phyloP scores from a whole-genome alignment of 495 filamentous ascomycete species.

The Aspergillus incahuasiensis region DNA sequence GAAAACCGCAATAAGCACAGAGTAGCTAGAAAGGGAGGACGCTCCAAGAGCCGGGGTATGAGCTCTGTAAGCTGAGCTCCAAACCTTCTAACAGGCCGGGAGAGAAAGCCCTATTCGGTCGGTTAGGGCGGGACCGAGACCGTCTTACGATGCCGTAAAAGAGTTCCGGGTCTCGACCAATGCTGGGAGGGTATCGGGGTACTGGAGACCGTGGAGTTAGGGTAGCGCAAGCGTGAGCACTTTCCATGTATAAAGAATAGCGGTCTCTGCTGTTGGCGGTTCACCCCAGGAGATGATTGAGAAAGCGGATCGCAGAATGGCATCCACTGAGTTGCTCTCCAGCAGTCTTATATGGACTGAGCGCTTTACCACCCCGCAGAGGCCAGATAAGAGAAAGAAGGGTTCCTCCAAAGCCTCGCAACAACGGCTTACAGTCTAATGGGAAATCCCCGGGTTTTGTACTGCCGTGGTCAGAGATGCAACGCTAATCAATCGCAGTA shows the following conservation, averaged over 20 bases:
- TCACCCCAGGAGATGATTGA: conserved; percentile 2
- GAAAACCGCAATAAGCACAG: neutral
- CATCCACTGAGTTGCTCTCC: neutral
- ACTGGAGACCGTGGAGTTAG: conserved; percentile 12
- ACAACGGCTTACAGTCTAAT: neutral
- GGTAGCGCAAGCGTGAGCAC: conserved; percentile 10
- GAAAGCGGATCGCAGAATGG: neutral
- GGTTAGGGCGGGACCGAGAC: neutral
- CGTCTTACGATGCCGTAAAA: neutral
- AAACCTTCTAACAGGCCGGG: neutral
- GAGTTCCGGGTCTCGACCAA: neutral
- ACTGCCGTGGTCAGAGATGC: conserved; percentile 3
- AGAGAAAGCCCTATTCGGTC: neutral
- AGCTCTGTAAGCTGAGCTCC: neutral
- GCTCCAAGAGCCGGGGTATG: neutral
- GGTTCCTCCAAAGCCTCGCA: neutral
- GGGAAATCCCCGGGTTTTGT: conserved; percentile 14
- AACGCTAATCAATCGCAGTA: conserved; percentile 1
- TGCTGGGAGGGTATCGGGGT: neutral
- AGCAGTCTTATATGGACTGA: conserved; percentile 7
- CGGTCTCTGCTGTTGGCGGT: conserved; percentile 7
- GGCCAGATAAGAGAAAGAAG: conserved; percentile 2
- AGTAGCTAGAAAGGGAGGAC: neutral
- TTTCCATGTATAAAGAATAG: conserved; percentile 1
- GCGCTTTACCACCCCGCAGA: neutral